phyloP scores from a whole-genome alignment of 2,329 filamentous ascomycete genomes.

The Gyromitra esculenta region DNA sequence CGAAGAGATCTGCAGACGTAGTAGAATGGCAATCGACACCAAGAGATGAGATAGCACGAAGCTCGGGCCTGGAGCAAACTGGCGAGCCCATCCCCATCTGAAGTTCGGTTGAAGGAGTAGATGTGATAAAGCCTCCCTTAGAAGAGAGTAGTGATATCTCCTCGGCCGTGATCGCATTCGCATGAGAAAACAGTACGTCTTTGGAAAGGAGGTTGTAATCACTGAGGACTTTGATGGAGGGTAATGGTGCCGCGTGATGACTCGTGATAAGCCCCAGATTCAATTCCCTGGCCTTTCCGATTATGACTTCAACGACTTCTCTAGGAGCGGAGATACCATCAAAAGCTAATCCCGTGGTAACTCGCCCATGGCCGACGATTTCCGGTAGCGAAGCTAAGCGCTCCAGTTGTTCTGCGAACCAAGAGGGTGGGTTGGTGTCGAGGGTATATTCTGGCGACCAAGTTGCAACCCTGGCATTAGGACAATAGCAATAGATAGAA shows the following conservation, averaged over 20 bases:
- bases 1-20: conserved; percentile 58
- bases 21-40: conserved; percentile 61
- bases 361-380: conserved; percentile 59
- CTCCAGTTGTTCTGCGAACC: conserved; percentile 23
- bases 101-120: conserved; percentile 65
- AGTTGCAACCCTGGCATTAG: conserved; percentile 58
- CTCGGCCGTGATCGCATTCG: conserved; percentile 58
- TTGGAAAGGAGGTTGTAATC: conserved; percentile 61
- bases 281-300: conserved; percentile 60
- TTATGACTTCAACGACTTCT: conserved; percentile 60
- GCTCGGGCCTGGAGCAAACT: conserved; percentile 59
- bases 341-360: conserved; percentile 63
- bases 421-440: neutral
- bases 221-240: conserved; percentile 57
- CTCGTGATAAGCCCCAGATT: conserved; percentile 62
- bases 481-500: conserved; percentile 63
- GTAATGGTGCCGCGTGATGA: conserved; percentile 58
- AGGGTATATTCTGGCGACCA: conserved; percentile 58
- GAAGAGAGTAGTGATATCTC: conserved; percentile 60
- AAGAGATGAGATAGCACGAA: conserved; percentile 59
- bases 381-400: conserved; percentile 11
- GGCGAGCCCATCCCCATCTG: conserved; percentile 63
- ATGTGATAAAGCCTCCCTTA: conserved; percentile 61
- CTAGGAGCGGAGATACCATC: conserved; percentile 62
- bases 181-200: conserved; percentile 63